A percentile compares a stretch with the other conserved stretches of the same genome.
Evolutionary conservation across 108 stramenopile species (phyloP).

Genomic region (Thalassiosira profunda): DNA sequence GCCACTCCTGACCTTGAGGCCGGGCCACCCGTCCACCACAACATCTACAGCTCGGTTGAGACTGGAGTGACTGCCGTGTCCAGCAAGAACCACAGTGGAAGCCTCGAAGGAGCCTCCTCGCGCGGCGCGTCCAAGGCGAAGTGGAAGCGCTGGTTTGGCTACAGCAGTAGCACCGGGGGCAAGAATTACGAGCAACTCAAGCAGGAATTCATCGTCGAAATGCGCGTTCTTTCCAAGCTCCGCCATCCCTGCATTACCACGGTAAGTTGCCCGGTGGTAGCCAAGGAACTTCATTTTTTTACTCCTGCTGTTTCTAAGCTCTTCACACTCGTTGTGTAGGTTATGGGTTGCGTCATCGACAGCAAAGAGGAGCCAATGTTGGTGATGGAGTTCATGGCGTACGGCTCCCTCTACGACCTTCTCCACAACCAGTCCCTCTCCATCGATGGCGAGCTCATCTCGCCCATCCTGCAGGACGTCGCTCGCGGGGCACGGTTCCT

Average conservation of each 20-base stretch:
- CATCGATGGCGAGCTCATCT: conserved; percentile 50
- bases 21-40: too few species aligned
- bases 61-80: too few species aligned
- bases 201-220: conserved; percentile 64
- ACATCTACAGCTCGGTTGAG: too few species aligned
- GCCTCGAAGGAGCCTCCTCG: neutral
- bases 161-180: neutral
- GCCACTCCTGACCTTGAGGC: too few species aligned
- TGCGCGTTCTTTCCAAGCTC: conserved; percentile 59
- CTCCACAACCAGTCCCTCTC: conserved; percentile 63
- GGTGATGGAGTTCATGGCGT: conserved; percentile 77
- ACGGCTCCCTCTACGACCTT: conserved; percentile 64
- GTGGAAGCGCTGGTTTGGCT: conserved; percentile 6
- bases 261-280: conserved; percentile 22
- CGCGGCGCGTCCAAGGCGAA: too few species aligned
- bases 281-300: neutral
- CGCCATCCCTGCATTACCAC: conserved; percentile 76
- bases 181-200: conserved; percentile 31
- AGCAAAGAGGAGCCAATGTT: conserved; percentile 54
- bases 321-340: too few species aligned
- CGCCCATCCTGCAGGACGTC: conserved; percentile 64
- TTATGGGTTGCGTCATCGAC: conserved; percentile 54
- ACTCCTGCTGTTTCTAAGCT: too few species aligned
- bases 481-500: conserved; percentile 68
- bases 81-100: neutral